Percentiles rank a stretch among this genome's conserved stretches.
These are phyloP conservation scores for Cercophora newfieldiana DNA, from an alignment of 495 filamentous ascomycete species.

Conservation along the genomic window DNA sequence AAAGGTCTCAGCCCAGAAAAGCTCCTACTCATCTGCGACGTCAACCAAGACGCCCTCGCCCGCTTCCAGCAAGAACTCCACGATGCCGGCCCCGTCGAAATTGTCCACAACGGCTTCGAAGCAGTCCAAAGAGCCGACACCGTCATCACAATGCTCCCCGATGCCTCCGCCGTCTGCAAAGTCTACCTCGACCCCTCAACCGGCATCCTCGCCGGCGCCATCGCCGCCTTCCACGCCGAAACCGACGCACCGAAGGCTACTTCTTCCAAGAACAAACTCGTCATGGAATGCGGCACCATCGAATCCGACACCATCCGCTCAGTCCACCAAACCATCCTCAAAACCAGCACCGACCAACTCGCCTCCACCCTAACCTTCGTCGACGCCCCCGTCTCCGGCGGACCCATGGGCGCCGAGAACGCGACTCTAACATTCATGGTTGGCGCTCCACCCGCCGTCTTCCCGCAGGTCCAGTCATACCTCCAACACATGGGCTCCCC, in stretches of 20 bases:
- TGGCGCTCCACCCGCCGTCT: conserved; percentile 22
- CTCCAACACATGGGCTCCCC: conserved; percentile 33
- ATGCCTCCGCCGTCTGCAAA: conserved; percentile 36
- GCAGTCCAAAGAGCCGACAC: conserved; percentile 42
- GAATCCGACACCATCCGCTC: conserved; percentile 38
- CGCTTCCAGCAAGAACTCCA: conserved; percentile 38
- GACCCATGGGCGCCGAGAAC: conserved; percentile 47
- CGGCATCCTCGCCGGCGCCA: conserved; percentile 36
- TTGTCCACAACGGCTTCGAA: conserved; percentile 35
- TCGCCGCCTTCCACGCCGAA: conserved; percentile 8
- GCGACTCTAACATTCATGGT: conserved; percentile 52
- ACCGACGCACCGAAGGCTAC: neutral
- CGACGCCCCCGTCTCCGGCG: conserved; percentile 37
- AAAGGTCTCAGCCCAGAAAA: conserved; percentile 40
- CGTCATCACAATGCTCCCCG: conserved; percentile 46
- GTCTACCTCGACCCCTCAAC: conserved; percentile 43
- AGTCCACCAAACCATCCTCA: conserved; percentile 29
- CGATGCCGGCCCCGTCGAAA: conserved; percentile 24
- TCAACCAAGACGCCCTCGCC: conserved; percentile 41
- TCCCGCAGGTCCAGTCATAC: conserved; percentile 22
- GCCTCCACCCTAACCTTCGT: conserved; percentile 28
- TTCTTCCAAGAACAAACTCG: conserved; percentile 25
- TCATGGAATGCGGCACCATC: conserved; percentile 50
- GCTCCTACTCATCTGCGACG: conserved; percentile 47
- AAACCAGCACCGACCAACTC: conserved; percentile 20